Conservation (phyloP, 2,329 filamentous ascomycete species). For the Chlorencoelia australis region DNA sequence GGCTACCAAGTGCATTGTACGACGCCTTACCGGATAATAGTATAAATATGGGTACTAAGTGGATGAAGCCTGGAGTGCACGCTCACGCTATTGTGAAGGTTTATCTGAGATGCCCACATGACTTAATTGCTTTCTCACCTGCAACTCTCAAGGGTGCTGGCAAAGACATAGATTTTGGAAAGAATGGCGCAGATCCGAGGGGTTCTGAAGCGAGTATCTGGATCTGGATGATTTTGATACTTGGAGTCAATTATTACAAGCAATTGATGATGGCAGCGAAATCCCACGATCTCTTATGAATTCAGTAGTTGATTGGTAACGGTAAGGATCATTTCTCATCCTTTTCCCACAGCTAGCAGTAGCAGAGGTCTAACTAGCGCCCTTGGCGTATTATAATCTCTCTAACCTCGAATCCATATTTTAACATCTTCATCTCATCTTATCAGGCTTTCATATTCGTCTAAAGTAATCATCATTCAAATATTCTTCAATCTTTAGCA, state of each 20-base stretch:
- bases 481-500: too few relatives aligned
- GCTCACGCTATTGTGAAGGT: conserved; percentile 41
- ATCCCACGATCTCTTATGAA: too few relatives aligned
- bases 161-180: conserved; percentile 12
- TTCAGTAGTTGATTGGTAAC: too few relatives aligned
- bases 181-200: conserved; percentile 4
- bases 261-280: neutral
- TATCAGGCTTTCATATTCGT: too few relatives aligned
- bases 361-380: too few relatives aligned
- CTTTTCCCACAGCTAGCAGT: too few relatives aligned
- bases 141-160: conserved; percentile 13
- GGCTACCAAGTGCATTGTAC: conserved; percentile 43
- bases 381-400: too few relatives aligned
- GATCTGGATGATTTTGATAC: neutral
- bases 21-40: conserved; percentile 44
- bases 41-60: conserved; percentile 43
- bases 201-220: neutral
- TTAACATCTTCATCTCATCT: too few relatives aligned
- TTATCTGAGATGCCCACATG: conserved; percentile 44
- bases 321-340: too few relatives aligned
- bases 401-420: too few relatives aligned
- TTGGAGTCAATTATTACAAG: neutral
- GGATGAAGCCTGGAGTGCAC: conserved; percentile 40
- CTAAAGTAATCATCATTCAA: too few relatives aligned
- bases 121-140: conserved; percentile 30